These are phyloP conservation scores for Hordeum marinum DNA, from an alignment of 176 grass and related monocot genomes.

Conservation along the genomic window DNA sequence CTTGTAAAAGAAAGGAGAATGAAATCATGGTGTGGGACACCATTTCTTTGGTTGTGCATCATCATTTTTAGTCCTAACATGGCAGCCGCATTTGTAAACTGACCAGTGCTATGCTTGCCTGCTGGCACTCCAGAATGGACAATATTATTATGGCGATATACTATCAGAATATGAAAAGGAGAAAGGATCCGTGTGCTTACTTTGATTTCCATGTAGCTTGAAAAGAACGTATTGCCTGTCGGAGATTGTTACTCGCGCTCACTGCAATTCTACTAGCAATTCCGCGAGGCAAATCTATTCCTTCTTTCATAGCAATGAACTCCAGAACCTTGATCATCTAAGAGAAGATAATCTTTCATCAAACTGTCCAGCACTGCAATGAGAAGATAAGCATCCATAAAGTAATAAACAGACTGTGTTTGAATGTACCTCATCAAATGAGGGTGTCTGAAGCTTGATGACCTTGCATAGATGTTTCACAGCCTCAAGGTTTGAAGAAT, in stretches of 20 bases:
- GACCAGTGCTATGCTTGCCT: too few relatives aligned
- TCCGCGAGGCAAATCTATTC: conserved; percentile 45
- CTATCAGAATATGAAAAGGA: not conserved
- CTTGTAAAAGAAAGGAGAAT: too few relatives aligned
- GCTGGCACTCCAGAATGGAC: too few relatives aligned
- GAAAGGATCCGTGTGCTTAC: conserved; percentile 30
- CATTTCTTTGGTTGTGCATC: too few relatives aligned
- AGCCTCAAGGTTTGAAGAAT: conserved; percentile 60
- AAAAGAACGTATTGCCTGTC: conserved; percentile 72
- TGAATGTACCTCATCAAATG: conserved; percentile 38
- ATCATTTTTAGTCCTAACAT: too few relatives aligned
- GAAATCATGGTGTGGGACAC: too few relatives aligned
- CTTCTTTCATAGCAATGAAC: conserved; percentile 51
- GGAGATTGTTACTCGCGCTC: conserved; percentile 47
- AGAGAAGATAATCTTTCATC: not conserved
- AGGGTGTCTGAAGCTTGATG: conserved; percentile 52
- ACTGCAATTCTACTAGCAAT: conserved; percentile 45
- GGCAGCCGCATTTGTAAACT: too few relatives aligned
- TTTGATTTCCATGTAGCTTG: conserved; percentile 62
- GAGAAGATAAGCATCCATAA: not conserved
- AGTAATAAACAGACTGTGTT: not conserved
- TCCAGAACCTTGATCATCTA: conserved; percentile 67
- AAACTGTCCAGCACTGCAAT: not conserved
- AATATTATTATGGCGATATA: not conserved
- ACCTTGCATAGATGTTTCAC: conserved; percentile 45